These are phyloP conservation scores for Pseudogymnoascus sp. DNA, from an alignment of 2,329 filamentous ascomycete genomes.

Conservation along the genomic window DNA sequence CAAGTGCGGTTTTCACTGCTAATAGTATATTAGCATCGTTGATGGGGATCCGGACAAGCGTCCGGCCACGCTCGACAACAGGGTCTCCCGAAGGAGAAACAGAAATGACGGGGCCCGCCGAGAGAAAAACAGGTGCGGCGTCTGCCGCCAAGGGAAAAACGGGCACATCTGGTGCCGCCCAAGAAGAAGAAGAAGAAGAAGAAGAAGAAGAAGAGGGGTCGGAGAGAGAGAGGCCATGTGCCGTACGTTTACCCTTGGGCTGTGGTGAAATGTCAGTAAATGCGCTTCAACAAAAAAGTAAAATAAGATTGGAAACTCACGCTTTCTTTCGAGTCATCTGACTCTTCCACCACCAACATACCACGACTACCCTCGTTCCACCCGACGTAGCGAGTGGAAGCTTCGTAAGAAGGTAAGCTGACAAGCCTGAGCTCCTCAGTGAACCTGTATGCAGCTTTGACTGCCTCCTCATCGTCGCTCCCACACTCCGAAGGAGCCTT, in stretches of 20 bases:
- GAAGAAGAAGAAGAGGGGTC: neutral
- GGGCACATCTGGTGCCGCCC: neutral
- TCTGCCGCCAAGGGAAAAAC: neutral
- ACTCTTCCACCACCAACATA: slow-evolving; percentile 1
- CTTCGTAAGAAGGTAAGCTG: neutral
- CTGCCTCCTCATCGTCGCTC: slow-evolving; percentile 4
- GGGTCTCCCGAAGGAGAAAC: neutral
- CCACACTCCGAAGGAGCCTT: slow-evolving; percentile 3
- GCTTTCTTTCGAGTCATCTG: neutral
- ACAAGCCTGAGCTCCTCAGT: neutral
- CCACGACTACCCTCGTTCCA: neutral
- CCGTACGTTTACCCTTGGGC: slow-evolving; percentile 1
- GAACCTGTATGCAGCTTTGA: slow-evolving; percentile 9
- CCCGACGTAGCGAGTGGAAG: slow-evolving; percentile 6
- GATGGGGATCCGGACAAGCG: neutral
- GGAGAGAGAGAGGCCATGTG: neutral
- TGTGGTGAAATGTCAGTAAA: slow-evolving; percentile 2
- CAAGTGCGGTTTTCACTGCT: neutral
- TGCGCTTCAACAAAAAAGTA: neutral
- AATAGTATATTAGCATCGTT: neutral
- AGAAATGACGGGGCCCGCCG: neutral
- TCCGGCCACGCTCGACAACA: neutral
- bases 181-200: neutral
- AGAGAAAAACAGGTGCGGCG: neutral
- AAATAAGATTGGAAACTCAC: neutral